Conservation (phyloP, 331 rosid genomes). For the Cydonia oblonga region DNA sequence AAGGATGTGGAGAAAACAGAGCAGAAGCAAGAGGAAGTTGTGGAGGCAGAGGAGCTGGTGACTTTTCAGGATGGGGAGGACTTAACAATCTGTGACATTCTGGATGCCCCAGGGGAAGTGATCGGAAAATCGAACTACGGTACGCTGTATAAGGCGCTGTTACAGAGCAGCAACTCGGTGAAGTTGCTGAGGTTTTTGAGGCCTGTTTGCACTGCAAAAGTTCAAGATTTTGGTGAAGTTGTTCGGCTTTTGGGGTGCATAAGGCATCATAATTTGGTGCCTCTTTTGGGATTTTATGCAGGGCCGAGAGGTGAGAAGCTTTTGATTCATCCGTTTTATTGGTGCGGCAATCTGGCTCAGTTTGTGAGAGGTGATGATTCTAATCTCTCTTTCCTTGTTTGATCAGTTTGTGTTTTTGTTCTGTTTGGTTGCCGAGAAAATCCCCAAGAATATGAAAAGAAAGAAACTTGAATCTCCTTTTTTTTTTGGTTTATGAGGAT, state of each 20-base stretch:
- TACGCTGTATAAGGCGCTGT: conserved; percentile 72
- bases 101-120: conserved; percentile 97
- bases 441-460: not conserved
- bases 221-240: conserved; percentile 47
- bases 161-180: conserved; percentile 51
- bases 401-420: not conserved
- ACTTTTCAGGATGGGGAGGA: conserved; percentile 66
- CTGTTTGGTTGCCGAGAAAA: conserved; percentile 12
- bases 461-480: not conserved
- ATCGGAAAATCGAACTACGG: conserved; percentile 87
- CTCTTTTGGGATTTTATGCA: conserved; percentile 81
- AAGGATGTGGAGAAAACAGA: conserved; percentile 48
- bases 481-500: not conserved
- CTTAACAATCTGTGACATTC: conserved; percentile 59
- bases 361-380: conserved; percentile 56
- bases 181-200: conserved; percentile 80
- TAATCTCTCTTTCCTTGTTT: not conserved
- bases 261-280: conserved; percentile 82
- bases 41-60: conserved; percentile 31
- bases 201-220: conserved; percentile 56
- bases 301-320: conserved; percentile 97
- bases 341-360: conserved; percentile 63
- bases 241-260: conserved; percentile 52
- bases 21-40: conserved; percentile 20
- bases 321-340: conserved; percentile 77